These are phyloP conservation scores for Auricularia cornea DNA, from an alignment of 768 basidiomycete species.

Conservation along the genomic window DNA sequence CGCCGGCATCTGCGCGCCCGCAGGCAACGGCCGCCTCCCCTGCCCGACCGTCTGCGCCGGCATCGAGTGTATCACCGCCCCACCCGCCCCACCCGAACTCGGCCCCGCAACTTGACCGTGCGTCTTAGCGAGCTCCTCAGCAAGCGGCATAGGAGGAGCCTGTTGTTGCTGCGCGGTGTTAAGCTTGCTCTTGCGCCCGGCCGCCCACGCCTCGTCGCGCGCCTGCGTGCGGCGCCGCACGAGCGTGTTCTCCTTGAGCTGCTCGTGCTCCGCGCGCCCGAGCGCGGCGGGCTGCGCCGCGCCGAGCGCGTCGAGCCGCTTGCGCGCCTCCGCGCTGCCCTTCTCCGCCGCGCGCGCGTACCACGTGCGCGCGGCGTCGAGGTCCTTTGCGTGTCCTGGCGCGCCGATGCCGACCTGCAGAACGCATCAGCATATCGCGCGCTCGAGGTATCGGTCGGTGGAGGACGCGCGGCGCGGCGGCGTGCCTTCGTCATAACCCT, in stretches of 20 bases:
- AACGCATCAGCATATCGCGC: not conserved
- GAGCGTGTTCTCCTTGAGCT: conserved; percentile 67
- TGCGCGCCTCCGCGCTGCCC: conserved; percentile 72
- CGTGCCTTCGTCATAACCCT: too few relatives aligned
- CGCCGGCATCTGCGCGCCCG: not conserved
- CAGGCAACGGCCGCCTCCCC: not conserved
- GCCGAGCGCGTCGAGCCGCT: conserved; percentile 62
- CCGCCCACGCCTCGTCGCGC: conserved; percentile 18
- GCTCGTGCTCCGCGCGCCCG: conserved; percentile 73
- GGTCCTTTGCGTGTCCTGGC: conserved; percentile 34
- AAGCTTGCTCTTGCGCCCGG: not conserved
- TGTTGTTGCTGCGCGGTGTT: conserved; percentile 4
- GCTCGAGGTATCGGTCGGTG: too few relatives aligned
- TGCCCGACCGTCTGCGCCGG: not conserved
- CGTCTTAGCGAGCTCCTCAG: not conserved
- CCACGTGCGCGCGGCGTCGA: conserved; percentile 65
- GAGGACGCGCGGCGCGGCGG: too few relatives aligned
- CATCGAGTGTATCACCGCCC: not conserved
- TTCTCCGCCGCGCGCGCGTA: conserved; percentile 73
- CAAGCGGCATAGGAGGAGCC: not conserved
- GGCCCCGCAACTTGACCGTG: not conserved
- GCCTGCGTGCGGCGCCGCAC: conserved; percentile 74
- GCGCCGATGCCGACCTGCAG: conserved; percentile 71
- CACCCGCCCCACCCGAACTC: not conserved
- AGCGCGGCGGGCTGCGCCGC: conserved; percentile 54